Conservation (phyloP, 257 asterid species). For the Nicotiana benthamiana region DNA sequence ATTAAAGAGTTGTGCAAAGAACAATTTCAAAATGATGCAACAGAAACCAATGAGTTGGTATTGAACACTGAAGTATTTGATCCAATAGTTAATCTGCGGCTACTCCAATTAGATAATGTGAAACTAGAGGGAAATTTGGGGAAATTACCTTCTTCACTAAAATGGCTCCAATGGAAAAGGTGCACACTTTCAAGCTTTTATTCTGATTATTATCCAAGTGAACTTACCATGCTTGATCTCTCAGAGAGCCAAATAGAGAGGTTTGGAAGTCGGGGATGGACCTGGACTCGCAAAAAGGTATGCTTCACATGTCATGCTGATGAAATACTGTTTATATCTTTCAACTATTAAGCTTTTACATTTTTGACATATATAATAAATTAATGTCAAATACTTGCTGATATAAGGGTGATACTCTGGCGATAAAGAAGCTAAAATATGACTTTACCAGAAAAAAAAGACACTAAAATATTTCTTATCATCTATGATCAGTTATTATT, state of each 20-base stretch:
- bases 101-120: conserved; percentile 23
- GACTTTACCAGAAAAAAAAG: background rate
- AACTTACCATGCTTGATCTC: conserved; percentile 28
- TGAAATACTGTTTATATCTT: background rate
- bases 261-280: conserved; percentile 14
- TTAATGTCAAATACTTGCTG: background rate
- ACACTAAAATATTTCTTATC: background rate
- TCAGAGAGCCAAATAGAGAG: conserved; percentile 23
- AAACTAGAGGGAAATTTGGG: conserved; percentile 20
- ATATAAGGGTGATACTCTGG: background rate
- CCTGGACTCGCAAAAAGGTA: conserved; percentile 20
- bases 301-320: background rate
- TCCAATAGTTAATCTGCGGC: conserved; percentile 22
- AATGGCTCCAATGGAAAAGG: conserved; percentile 27
- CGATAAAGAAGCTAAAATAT: background rate
- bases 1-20: conserved; percentile 12
- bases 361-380: background rate
- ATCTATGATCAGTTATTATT: background rate
- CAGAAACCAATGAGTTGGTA: conserved; percentile 7
- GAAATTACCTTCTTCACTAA: conserved; percentile 21
- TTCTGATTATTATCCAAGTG: conserved; percentile 16
- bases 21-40: background rate
- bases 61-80: conserved; percentile 12
- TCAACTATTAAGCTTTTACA: background rate
- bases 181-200: conserved; percentile 17